Evolutionary conservation across 139 green algal species (phyloP).

Genomic region (Edaphochlamys debaryana): DNA sequence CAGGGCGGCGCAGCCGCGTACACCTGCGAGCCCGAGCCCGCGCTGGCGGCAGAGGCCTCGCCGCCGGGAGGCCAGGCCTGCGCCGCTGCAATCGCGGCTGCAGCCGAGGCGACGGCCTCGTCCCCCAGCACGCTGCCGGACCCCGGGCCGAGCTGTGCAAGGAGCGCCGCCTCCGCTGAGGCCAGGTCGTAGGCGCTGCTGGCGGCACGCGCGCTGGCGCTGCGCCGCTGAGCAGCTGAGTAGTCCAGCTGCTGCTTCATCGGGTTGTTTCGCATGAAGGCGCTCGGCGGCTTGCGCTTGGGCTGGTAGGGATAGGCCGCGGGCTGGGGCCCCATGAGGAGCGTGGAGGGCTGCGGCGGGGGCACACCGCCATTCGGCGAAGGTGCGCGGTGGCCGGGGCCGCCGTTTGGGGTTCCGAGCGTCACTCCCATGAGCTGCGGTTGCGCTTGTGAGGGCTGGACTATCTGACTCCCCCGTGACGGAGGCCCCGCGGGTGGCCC

Average conservation of each 20-base stretch:
- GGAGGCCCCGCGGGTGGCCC: not conserved
- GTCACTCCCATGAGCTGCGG: no score
- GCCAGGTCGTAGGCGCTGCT: not conserved
- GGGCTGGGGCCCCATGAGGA: not conserved
- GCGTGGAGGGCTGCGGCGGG: not conserved
- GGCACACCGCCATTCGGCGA: no score
- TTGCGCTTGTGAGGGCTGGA: no score
- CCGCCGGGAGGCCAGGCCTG: not conserved
- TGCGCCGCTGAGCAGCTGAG: not conserved
- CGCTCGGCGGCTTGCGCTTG: slow-evolving; percentile 35
- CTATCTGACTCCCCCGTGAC: no score
- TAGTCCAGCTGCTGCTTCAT: slow-evolving; percentile 13
- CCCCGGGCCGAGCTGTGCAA: not conserved
- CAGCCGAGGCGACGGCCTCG: not conserved
- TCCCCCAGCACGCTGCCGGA: not conserved
- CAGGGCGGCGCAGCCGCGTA: not conserved
- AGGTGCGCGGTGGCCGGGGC: no score
- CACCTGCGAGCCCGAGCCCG: not conserved
- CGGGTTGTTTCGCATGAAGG: slow-evolving; percentile 42
- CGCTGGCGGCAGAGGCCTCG: no score
- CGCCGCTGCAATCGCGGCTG: not conserved
- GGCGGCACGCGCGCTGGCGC: not conserved
- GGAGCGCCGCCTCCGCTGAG: not conserved
- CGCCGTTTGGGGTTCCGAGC: no score
- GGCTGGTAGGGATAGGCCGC: slow-evolving; percentile 23